phyloP scores from a whole-genome alignment of 2,329 filamentous ascomycete genomes.

The Fusarium nygamai region DNA sequence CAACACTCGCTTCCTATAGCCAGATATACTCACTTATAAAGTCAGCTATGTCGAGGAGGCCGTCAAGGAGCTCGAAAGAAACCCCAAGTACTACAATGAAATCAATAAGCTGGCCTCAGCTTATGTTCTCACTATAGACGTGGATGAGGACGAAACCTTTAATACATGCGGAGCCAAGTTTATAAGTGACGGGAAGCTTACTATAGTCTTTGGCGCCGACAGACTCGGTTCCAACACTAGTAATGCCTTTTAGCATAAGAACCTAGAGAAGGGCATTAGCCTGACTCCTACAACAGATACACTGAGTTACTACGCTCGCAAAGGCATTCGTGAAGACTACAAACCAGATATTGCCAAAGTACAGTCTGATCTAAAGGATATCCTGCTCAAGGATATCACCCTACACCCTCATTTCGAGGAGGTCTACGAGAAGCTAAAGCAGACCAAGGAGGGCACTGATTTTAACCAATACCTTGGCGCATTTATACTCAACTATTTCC shows the following conservation, averaged over 20 bases:
- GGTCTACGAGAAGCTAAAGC: neutral
- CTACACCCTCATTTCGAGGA: neutral
- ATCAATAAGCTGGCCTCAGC: neutral
- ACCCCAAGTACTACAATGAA: neutral
- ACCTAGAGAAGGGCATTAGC: neutral
- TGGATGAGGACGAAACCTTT: neutral
- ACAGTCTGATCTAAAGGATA: neutral
- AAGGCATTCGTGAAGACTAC: neutral
- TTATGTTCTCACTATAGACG: neutral
- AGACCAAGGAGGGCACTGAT: neutral
- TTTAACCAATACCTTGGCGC: neutral
- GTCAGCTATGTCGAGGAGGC: neutral
- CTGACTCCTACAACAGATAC: neutral
- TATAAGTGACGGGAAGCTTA: neutral
- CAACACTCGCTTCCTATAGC: fast-evolving
- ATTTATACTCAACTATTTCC: neutral
- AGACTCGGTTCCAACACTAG: neutral
- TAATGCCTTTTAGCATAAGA: neutral
- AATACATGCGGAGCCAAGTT: neutral
- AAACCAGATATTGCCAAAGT: neutral
- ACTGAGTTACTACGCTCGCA: neutral
- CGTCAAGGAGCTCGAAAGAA: neutral
- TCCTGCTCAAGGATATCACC: fast-evolving
- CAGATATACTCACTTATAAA: fast-evolving
- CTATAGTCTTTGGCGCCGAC: neutral